Evolutionary conservation across 257 asterid genomes (phyloP), one percentile per base, ranked within the genome.

Genomic region (Fraxinus pennsylvanica): DNA sequence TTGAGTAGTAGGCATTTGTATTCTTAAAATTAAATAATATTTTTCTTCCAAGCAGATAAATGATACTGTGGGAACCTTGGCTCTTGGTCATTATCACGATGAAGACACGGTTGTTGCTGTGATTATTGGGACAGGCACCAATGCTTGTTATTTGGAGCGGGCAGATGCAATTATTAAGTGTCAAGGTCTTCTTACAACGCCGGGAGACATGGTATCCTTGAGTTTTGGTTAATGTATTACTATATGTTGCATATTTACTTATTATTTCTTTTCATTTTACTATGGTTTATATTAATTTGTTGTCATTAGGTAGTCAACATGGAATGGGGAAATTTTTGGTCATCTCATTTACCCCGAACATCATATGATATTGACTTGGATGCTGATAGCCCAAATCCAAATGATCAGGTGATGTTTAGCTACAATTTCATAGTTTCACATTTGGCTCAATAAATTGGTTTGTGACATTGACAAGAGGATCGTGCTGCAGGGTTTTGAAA

Each of bases 301-400:
- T 71, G 43, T 79, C 38, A 63, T 74, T 73, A 94, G 98, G 98
- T 92, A 10, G 91, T 94, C 59, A 92, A 94, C 84, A 91, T 91
- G 90, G 98, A 94, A 82, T 94, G 98, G 98, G 98, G 97, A 47
- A 94, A 94, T 81, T 94, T 92, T 81, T 91, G 96, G 94, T 91
- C 97, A 71, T 92, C 97, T 57, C 97, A 91, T 89, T 85, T 94
- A 80, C 98, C 98, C 10, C 83, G 94, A 82, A 94, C 98, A 30
- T 78, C 84, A 35, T 94, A 92, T 76, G 98, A 94, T 67, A 74
- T 83, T 1, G 93, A 88, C 75, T 84, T 94, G 88, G 97, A 94
- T 85, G 90, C 88, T 47, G 93, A 91, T 8, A 91, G 97, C 84
- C 91, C 90, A 50, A 91, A 94, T 75, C 97, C 98, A 69, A 86